phyloP scores from a whole-genome alignment of 192 early-diverging fungal species.

The Rhizoclosmatium sp. region DNA sequence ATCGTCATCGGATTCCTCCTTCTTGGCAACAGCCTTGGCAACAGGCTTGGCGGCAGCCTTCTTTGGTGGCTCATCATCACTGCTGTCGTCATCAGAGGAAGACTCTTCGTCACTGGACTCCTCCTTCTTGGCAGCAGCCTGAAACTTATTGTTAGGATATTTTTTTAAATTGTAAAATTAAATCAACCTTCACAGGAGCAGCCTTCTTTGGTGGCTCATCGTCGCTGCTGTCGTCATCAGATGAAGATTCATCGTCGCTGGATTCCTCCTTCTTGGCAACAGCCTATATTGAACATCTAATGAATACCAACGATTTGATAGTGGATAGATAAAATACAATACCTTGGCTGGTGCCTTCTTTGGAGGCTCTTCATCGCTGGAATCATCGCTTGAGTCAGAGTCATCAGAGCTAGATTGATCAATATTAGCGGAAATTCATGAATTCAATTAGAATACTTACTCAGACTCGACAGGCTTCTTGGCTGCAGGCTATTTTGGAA shows the following conservation, averaged over 20 bases:
- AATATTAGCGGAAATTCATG: background rate
- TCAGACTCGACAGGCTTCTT: slow-evolving; percentile 13
- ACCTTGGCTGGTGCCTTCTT: slow-evolving; percentile 31
- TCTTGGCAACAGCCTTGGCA: slow-evolving; percentile 8
- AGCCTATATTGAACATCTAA: background rate
- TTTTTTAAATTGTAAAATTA: background rate
- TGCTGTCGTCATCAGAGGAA: slow-evolving; percentile 33
- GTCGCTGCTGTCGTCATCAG: background rate
- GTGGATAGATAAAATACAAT: background rate
- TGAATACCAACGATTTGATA: background rate
- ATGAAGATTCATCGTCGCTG: background rate
- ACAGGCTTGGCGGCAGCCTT: slow-evolving; percentile 30
- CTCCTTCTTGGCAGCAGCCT: slow-evolving; percentile 31
- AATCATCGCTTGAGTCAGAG: background rate
- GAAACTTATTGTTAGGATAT: background rate
- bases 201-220: slow-evolving; percentile 27
- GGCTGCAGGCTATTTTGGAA: background rate
- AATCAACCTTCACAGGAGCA: slow-evolving; percentile 20
- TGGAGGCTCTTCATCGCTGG: slow-evolving; percentile 3
- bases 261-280: slow-evolving; percentile 34
- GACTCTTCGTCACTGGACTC: slow-evolving; percentile 29
- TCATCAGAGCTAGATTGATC: background rate
- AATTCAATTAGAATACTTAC: background rate
- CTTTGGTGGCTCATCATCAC: slow-evolving; percentile 34
- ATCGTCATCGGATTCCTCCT: slow-evolving; percentile 28